Evolutionary conservation across 2,329 filamentous ascomycete genomes (phyloP).

Genomic region (Fusarium penzigii): DNA sequence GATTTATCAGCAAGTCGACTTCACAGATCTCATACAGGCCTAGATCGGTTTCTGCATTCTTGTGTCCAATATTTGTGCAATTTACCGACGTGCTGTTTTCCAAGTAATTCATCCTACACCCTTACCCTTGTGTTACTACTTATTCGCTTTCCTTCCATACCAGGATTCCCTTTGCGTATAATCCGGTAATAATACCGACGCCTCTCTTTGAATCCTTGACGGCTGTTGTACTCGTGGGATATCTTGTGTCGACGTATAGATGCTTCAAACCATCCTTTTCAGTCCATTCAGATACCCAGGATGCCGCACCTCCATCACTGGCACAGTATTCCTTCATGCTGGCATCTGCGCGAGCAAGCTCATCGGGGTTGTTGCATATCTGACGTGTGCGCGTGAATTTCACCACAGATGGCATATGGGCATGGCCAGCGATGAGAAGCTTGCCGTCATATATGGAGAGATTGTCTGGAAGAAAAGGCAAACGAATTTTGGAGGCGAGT

Average conservation of each 20-base stretch:
- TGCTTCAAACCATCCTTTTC: conserved; percentile 33
- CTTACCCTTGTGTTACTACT: too few relatives aligned
- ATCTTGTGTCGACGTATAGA: conserved; percentile 36
- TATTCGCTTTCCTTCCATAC: conserved; percentile 24
- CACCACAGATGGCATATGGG: conserved; percentile 34
- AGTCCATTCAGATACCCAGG: conserved; percentile 39
- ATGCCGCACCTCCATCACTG: conserved; percentile 11
- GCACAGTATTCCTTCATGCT: conserved; percentile 1
- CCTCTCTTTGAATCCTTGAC: conserved; percentile 30
- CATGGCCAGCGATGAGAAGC: conserved; percentile 44
- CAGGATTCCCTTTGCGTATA: conserved; percentile 40
- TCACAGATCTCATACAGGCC: too few relatives aligned
- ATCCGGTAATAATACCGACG: conserved; percentile 38
- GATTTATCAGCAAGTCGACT: too few relatives aligned
- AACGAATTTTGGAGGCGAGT: conserved; percentile 1
- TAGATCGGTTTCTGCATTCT: too few relatives aligned
- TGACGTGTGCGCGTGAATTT: conserved; percentile 35
- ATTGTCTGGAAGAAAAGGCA: conserved; percentile 45
- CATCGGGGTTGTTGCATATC: conserved; percentile 35
- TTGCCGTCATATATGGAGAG: conserved; percentile 32
- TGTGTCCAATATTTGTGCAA: too few relatives aligned
- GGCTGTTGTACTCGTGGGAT: conserved; percentile 37
- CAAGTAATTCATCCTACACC: too few relatives aligned
- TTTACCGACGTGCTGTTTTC: too few relatives aligned
- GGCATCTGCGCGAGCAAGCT: conserved; percentile 22